Evolutionary conservation across 306 rosid species (phyloP).

Genomic region (Rosa persica): DNA sequence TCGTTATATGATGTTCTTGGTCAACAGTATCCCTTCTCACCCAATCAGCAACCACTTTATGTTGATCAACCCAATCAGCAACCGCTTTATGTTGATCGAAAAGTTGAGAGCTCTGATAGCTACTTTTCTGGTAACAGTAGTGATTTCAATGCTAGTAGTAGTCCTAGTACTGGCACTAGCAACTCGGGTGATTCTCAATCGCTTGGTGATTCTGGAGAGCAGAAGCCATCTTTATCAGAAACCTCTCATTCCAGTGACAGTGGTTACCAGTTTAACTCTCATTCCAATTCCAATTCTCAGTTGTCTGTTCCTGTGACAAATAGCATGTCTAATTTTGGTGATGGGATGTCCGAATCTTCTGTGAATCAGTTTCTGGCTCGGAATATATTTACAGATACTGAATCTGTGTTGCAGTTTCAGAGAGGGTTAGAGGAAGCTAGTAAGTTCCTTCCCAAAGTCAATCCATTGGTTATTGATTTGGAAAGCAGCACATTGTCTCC

Average conservation of each 20-base stretch:
- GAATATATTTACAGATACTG: constrained; percentile 58
- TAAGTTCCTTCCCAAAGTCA: constrained; percentile 66
- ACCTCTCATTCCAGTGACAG: constrained; percentile 31
- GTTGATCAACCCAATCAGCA: constrained; percentile 19
- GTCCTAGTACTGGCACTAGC: constrained; percentile 23
- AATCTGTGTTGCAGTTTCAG: constrained; percentile 62
- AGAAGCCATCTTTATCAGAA: constrained; percentile 37
- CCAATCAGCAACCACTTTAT: constrained; percentile 11
- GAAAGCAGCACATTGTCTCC: constrained; percentile 25
- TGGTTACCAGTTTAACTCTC: constrained; percentile 29
- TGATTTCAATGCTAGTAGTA: constrained; percentile 20
- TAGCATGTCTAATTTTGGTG: constrained; percentile 29
- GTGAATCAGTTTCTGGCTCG: constrained; percentile 52
- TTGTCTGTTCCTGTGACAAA: constrained; percentile 26
- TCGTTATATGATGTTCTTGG: constrained; percentile 79
- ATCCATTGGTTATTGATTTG: constrained; percentile 44
- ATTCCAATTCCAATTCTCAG: constrained; percentile 21
- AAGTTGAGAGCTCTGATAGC: constrained; percentile 30
- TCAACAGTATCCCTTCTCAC: constrained; percentile 46
- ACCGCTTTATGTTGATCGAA: constrained; percentile 9
- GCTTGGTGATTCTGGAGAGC: constrained; percentile 33
- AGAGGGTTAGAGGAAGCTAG: constrained; percentile 91
- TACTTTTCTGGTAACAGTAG: constrained; percentile 14
- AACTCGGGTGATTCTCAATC: constrained; percentile 17
- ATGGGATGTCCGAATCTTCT: constrained; percentile 38